Conservation (phyloP, 2,329 filamentous ascomycete genomes). For the Monilinia vaccinii-corymbosi region DNA sequence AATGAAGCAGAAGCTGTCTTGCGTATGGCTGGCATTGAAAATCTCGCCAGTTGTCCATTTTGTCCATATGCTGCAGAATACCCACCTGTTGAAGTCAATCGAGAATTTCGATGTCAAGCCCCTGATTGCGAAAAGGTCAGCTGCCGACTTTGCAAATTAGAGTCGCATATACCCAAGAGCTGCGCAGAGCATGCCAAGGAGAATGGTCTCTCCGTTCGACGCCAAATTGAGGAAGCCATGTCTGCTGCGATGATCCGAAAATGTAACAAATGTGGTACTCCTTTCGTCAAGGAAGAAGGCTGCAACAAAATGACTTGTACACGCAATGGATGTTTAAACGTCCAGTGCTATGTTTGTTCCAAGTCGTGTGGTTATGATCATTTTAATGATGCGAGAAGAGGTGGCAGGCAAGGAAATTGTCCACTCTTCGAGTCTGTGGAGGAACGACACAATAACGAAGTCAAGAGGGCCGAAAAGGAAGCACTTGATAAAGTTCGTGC, state of each 20-base stretch:
- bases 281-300: slow-evolving; percentile 68
- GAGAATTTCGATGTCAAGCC: slow-evolving; percentile 64
- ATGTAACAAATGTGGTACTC: slow-evolving; percentile 56
- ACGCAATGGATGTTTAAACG: slow-evolving; percentile 39
- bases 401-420: slow-evolving; percentile 47
- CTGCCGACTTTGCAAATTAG: slow-evolving; percentile 58
- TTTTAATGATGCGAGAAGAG: slow-evolving; percentile 48
- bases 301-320: slow-evolving; percentile 80
- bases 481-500: slow-evolving; percentile 45
- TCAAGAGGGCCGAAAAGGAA: slow-evolving; percentile 49
- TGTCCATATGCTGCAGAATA: slow-evolving; percentile 73
- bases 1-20: slow-evolving; percentile 64
- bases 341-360: slow-evolving; percentile 65
- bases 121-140: slow-evolving; percentile 53
- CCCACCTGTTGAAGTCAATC: slow-evolving; percentile 55
- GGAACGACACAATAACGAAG: slow-evolving; percentile 52
- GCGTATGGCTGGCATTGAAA: slow-evolving; percentile 59
- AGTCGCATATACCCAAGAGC: slow-evolving; percentile 62
- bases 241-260: slow-evolving; percentile 66
- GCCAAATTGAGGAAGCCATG: slow-evolving; percentile 75
- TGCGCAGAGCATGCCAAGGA: slow-evolving; percentile 60
- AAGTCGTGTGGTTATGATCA: slow-evolving; percentile 57
- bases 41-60: slow-evolving; percentile 69
- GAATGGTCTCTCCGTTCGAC: slow-evolving; percentile 50
- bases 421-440: slow-evolving; percentile 57